These are phyloP conservation scores for Emergomyces orientalis DNA, from an alignment of 2,329 filamentous ascomycete species.

Conservation along the genomic window DNA sequence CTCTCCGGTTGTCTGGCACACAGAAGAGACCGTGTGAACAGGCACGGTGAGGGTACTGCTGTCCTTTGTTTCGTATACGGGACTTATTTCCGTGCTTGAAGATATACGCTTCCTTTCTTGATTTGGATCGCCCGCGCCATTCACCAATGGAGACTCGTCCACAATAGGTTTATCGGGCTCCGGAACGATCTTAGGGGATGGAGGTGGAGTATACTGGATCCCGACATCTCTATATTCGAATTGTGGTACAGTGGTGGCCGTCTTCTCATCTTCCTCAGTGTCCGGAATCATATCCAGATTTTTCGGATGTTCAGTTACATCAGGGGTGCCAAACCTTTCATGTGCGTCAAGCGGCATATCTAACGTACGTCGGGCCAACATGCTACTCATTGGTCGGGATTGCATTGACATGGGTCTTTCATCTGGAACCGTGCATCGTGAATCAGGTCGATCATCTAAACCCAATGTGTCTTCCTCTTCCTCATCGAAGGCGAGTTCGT, in stretches of 20 bases:
- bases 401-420: conserved; percentile 35
- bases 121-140: conserved; percentile 56
- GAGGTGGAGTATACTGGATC: conserved; percentile 73
- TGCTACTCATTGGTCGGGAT: conserved; percentile 27
- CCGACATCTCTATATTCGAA: conserved; percentile 63
- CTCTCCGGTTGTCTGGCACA: conserved; percentile 36
- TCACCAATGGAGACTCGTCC: conserved; percentile 7
- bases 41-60: conserved; percentile 26
- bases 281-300: conserved; percentile 19
- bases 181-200: conserved; percentile 49
- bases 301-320: conserved; percentile 13
- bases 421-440: conserved; percentile 36
- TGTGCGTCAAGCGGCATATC: conserved; percentile 33
- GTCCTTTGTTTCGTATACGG: conserved; percentile 18
- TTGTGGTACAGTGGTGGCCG: conserved; percentile 19
- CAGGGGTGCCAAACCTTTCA: conserved; percentile 20
- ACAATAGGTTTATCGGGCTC: conserved; percentile 13
- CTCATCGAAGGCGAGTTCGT: conserved; percentile 80
- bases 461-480: conserved; percentile 53
- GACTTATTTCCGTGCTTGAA: conserved; percentile 1
- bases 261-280: conserved; percentile 40
- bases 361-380: conserved; percentile 39
- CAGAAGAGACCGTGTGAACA: conserved; percentile 33
- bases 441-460: conserved; percentile 57
- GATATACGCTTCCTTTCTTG: conserved; percentile 59